phyloP scores from a whole-genome alignment of 768 basidiomycete genomes.

The Calocybe indica region DNA sequence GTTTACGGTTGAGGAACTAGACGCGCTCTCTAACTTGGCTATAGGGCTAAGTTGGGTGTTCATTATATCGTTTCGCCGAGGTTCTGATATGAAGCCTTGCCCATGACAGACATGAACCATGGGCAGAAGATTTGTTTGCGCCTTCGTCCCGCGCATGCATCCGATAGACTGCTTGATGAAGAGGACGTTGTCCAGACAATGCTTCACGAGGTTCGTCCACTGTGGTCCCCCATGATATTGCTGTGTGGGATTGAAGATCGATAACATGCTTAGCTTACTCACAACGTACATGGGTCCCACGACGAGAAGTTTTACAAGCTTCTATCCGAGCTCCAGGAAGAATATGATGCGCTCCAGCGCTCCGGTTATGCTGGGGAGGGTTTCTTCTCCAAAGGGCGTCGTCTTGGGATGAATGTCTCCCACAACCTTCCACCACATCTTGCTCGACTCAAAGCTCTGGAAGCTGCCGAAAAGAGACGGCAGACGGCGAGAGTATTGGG shows the following conservation, averaged over 20 bases:
- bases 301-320: conserved; percentile 80
- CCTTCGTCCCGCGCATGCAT: conserved; percentile 63
- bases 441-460: conserved; percentile 62
- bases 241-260: background rate
- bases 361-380: conserved; percentile 90
- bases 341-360: conserved; percentile 73
- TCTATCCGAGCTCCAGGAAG: conserved; percentile 70
- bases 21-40: background rate
- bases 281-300: conserved; percentile 86
- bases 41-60: background rate
- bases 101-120: conserved; percentile 56
- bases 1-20: background rate
- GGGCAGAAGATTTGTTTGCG: conserved; percentile 83
- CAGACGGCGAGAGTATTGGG: conserved; percentile 38
- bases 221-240: background rate
- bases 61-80: background rate
- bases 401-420: conserved; percentile 61
- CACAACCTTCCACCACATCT: conserved; percentile 64
- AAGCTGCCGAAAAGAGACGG: conserved; percentile 74
- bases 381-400: conserved; percentile 71
- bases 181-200: conserved; percentile 76
- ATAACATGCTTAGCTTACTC: conserved; percentile 56
- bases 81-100: conserved; percentile 2
- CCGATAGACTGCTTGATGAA: conserved; percentile 69
- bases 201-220: conserved; percentile 73